These are phyloP conservation scores for Pseudogymnoascus sp. DNA, from an alignment of 2,329 filamentous ascomycete genomes.

Conservation along the genomic window DNA sequence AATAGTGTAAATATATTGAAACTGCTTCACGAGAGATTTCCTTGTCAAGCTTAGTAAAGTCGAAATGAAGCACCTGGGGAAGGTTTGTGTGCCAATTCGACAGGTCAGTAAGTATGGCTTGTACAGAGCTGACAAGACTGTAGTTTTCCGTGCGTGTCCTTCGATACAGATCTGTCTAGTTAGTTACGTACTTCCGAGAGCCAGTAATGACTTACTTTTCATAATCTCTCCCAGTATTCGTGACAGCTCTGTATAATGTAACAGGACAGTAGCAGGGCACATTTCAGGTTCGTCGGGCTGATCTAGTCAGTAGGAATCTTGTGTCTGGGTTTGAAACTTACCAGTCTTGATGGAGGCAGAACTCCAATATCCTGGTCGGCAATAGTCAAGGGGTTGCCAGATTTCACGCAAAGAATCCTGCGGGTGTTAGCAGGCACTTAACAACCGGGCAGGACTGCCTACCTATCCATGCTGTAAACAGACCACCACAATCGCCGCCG, in stretches of 20 bases:
- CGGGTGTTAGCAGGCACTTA: neutral
- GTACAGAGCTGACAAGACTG: conserved; percentile 40
- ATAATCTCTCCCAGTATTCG: conserved; percentile 42
- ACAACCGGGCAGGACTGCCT: neutral
- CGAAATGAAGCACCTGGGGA: conserved; percentile 39
- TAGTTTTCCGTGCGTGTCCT: conserved; percentile 38
- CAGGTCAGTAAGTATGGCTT: conserved; percentile 41
- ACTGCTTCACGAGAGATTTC: conserved; percentile 40
- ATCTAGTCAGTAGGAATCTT: neutral
- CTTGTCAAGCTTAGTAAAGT: conserved; percentile 35
- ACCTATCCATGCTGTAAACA: conserved; percentile 45
- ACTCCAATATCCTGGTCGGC: conserved; percentile 45
- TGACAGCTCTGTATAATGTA: conserved; percentile 44
- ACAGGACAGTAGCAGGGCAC: conserved; percentile 39
- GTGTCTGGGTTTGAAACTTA: conserved; percentile 7
- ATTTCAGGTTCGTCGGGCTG: conserved; percentile 30
- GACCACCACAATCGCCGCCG: conserved; percentile 48
- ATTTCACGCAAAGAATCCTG: conserved; percentile 42
- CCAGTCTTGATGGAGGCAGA: conserved; percentile 28
- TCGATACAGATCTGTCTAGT: conserved; percentile 37
- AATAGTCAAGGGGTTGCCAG: conserved; percentile 45
- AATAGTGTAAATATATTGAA: conserved; percentile 45
- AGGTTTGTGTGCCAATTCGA: conserved; percentile 41
- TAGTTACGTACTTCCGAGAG: neutral
- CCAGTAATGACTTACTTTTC: conserved; percentile 21